Evolutionary conservation across 768 basidiomycete species (phyloP).

Genomic region (Macrocybe gigantea): DNA sequence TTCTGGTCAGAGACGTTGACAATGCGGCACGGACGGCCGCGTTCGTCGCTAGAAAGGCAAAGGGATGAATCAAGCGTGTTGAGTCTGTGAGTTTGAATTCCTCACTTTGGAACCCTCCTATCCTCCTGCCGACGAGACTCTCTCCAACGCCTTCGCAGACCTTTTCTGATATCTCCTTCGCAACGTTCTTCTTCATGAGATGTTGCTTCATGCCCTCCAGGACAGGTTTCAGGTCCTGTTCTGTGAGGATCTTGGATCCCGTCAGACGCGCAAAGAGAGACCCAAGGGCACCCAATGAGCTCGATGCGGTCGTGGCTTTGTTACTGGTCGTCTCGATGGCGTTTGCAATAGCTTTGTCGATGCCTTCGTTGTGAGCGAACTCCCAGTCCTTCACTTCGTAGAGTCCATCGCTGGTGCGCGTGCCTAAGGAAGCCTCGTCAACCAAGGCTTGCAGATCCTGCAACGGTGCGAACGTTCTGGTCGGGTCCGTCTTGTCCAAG

Average conservation of each 20-base stretch:
- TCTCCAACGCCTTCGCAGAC: constrained; percentile 94
- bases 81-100: too few relatives aligned
- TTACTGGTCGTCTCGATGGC: constrained; percentile 44
- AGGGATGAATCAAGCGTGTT: not conserved
- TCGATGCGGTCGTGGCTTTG: constrained; percentile 26
- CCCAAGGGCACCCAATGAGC: constrained; percentile 60
- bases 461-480: constrained; percentile 5
- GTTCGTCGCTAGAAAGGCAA: constrained; percentile 56
- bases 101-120: constrained; percentile 86
- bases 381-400: constrained; percentile 78
- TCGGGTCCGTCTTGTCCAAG: constrained; percentile 39
- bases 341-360: constrained; percentile 50
- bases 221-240: constrained; percentile 81
- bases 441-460: constrained; percentile 59
- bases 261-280: constrained; percentile 82
- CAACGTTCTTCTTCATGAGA: constrained; percentile 98
- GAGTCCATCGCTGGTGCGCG: constrained; percentile 62
- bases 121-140: constrained; percentile 83
- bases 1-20: constrained; percentile 82
- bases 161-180: constrained; percentile 90
- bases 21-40: constrained; percentile 80
- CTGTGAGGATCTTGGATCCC: constrained; percentile 76
- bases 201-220: constrained; percentile 95
- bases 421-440: constrained; percentile 72
- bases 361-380: constrained; percentile 43